Evolutionary conservation across 768 basidiomycete species (phyloP).

Genomic region (Hericium erinaceus): DNA sequence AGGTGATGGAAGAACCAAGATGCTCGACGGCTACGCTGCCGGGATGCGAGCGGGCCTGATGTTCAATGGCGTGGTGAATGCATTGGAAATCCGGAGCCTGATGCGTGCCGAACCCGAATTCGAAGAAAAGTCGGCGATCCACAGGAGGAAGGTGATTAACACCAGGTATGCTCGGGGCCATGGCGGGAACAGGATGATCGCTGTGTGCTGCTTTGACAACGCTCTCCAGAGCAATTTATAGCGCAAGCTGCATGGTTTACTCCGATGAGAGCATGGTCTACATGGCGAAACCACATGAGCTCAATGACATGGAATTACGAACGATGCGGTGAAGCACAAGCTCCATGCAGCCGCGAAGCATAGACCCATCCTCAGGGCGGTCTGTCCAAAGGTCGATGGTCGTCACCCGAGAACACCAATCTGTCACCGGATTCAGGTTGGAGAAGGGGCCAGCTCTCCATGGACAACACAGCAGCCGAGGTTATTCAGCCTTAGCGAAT

Average conservation of each 20-base stretch:
- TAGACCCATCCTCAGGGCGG: neutral
- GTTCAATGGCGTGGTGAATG: slow-evolving; percentile 48
- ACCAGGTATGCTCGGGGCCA: slow-evolving; percentile 7
- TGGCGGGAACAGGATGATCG: neutral
- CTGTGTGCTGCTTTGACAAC: neutral
- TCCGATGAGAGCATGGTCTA: neutral
- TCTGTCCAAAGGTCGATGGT: neutral
- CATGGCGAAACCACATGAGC: neutral
- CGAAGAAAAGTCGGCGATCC: slow-evolving; percentile 35
- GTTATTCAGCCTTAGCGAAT: neutral
- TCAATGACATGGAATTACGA: neutral
- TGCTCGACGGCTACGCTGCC: slow-evolving; percentile 41
- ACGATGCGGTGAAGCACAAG: neutral
- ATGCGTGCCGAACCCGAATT: slow-evolving; percentile 34
- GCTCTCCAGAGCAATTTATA: neutral
- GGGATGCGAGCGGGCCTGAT: slow-evolving; percentile 33
- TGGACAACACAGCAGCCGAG: neutral
- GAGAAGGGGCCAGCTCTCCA: neutral
- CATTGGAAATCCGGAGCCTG: slow-evolving; percentile 33
- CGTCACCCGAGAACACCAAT: neutral
- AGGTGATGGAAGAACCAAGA: slow-evolving; percentile 37
- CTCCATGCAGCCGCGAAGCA: neutral
- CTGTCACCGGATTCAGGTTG: neutral
- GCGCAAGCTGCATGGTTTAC: neutral
- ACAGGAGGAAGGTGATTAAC: slow-evolving; percentile 25